phyloP scores from a whole-genome alignment of 2,329 filamentous ascomycete species.

The Aspergillus luchuensis region DNA sequence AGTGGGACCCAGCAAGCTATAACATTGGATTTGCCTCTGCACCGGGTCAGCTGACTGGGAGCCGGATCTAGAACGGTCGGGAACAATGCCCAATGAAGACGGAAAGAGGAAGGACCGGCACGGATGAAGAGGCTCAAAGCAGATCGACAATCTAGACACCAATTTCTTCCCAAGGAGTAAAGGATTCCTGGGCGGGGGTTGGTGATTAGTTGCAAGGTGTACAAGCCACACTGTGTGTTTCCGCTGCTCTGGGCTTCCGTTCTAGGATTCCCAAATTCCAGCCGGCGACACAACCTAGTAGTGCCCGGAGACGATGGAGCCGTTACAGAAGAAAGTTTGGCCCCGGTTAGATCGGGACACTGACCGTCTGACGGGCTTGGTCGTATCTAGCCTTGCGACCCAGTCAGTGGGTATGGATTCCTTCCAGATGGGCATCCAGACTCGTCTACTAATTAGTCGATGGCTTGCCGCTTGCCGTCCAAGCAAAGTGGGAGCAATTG shows the following conservation, averaged over 20 bases:
- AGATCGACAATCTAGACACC: background rate
- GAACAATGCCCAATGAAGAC: background rate
- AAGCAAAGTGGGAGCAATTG: background rate
- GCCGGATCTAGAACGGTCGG: constrained; percentile 17
- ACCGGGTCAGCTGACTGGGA: constrained; percentile 6
- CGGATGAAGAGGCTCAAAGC: constrained; percentile 13
- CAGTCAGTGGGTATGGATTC: background rate
- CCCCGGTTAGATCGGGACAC: background rate
- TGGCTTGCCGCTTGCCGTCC: background rate
- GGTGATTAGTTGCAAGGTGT: background rate
- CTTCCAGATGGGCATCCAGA: background rate
- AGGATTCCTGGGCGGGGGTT: background rate
- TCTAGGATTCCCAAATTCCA: background rate
- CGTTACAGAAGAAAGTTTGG: constrained; percentile 6
- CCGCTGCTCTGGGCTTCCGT: background rate
- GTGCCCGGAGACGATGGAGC: background rate
- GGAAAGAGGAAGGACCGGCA: background rate
- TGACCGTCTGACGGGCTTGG: background rate
- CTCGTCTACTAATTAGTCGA: background rate
- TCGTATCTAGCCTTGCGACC: background rate
- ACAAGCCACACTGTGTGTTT: background rate
- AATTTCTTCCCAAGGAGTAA: background rate
- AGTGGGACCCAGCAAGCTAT: constrained; percentile 2
- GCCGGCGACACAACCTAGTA: background rate
- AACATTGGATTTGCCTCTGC: background rate